Base-by-base conservation (phyloP, 306 rosid species). In the Lablab purpureus region DNA sequence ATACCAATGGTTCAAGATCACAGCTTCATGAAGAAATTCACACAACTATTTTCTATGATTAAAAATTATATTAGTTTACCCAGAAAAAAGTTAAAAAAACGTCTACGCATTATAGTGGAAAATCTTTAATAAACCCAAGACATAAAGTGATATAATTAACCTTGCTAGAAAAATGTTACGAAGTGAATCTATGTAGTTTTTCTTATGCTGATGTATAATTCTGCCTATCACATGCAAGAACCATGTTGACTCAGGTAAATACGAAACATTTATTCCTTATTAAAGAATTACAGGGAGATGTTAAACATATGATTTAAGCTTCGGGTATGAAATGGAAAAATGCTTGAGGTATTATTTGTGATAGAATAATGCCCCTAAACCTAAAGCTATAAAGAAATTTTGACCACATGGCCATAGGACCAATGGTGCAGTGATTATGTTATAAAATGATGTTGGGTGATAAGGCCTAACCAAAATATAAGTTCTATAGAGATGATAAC, bases 291-390 rank as follows among this genome's bases (percentile, higher is more conserved):
- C 9, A 15, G 23, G 43, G 72, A 41, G 19, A 67, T 67, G 28
- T 5, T 18, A 65, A 65, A 10, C 47, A 66, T 23, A 68, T n/a
- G 40, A 22, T 43, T 68, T 27, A 68, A 23, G 37, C 74, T 67
- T 27, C 19, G 14, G 51, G 7, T 47, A 41, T 67, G 21, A 13
- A 13, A 45, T 46, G 58, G 21, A 5, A 30, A 12, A 46, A 46
- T 23, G 41, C 23, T 1, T 46, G 15, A 45, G 36, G 22, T 32
- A 14, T 36, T 18, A 65, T 65, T 65, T 32, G 71, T 65, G 30
- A 36, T 19, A 36, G 13, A n/a, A 64, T 30, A 15, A 13, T 65
- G 27, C 71, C 71, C 14, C 8, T 19, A 11, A 65, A 32, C 13
- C 22, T 62, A 17, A 17, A 62, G 36, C 30, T 66, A 21, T 6